Evolutionary conservation across 2,329 filamentous ascomycete species (phyloP), one percentile per base, ranked within the genome.

Genomic region (Colletotrichum filicis): DNA sequence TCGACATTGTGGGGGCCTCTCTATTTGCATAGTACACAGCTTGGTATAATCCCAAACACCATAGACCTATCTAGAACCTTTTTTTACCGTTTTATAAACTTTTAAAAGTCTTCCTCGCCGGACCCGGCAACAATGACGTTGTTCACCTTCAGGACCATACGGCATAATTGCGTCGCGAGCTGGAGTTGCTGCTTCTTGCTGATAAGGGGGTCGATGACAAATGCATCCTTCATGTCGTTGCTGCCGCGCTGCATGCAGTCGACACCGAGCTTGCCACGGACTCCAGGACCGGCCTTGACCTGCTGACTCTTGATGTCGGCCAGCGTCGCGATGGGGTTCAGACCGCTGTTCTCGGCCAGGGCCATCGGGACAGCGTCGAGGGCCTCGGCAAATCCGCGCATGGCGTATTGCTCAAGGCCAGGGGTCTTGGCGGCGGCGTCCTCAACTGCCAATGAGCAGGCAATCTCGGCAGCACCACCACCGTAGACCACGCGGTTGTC

Each of bases 401-500:
- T 99, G 76, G 96, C 95, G 84, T 99, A 99, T 85, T 99, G 97
- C 85, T 98, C 96, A 52, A 99, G 91, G n/a, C 97, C 97, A 28
- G 95, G 94, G 65, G 95, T 98, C 92, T 97, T 94, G 80, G 95
- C 92, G 56, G 96, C 96, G 30, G 95, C 96, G 79, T 98, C 95
- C 84, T 98, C 96, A 58, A 99, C 96, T 3, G 97, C 97, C 68
- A 99, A 87, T 26, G 95, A 97, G 88, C 97, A 99, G 75, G 97
- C 95, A 81, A 99, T 97, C 84, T 99, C 97, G 60, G 97, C 96
- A 35, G 97, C 94, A 84, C 97, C 97, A 79, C 97, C 97, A 76
- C 97, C 97, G 81, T 99, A 99, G 11, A 99, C 97, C 63, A 99
- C 95, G 74, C 97, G 93, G 88, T 98, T 98, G 85, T 99, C 97